Base-by-base conservation (phyloP, 306 rosid species). In the Fagus sylvatica region DNA sequence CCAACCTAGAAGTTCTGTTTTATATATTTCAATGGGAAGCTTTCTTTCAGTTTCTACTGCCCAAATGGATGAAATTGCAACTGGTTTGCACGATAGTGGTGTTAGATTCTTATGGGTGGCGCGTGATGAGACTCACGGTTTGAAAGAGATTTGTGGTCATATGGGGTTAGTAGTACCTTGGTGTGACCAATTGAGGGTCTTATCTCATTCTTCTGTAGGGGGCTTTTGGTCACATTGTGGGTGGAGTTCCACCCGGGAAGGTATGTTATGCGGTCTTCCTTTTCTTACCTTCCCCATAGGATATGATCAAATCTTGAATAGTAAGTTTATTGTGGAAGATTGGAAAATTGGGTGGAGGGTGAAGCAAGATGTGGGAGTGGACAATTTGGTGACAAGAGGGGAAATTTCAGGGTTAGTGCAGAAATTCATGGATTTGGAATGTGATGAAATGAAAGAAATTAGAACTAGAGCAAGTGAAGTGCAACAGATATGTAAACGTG, bases 341-440 rank as follows among this genome's bases (percentile, higher is more conserved):
- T 65, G 48, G 70, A 65, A 37, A 12, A 65, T 6, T 65, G 70
- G 70, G 70, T 65, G 48, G 70, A 65, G 30, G 43, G 46, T 65
- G 30, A 65, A 61, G 40, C 15, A 16, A 17, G 46, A 15, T 6
- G 5, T 37, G 12, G 70, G 13, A 65, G 17, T 1, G 10, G 13
- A 32, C 2, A 65, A 10, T 6, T 17, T 37, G 30, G 70, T 37
- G 2, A 7, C 70, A 16, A 64, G 43, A 17, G 48, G 7, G 46
- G 41, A 37, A 36, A 65, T 65, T 1, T 2, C 13, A 15, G 1
- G 1, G 70, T 13, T 65, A 1, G 30, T 37, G 46, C 12, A 65
- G n/a, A 65, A 65, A 7, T 65, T 65, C 19, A 65, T 65, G 70
- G 70, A 65, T 65, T 39, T 65, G 43, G 32, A 36, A 16, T 15